A percentile compares a stretch with the other conserved stretches of the same genome.
Conservation (phyloP, 2,329 filamentous ascomycete genomes). For the Neurospora sp. region DNA sequence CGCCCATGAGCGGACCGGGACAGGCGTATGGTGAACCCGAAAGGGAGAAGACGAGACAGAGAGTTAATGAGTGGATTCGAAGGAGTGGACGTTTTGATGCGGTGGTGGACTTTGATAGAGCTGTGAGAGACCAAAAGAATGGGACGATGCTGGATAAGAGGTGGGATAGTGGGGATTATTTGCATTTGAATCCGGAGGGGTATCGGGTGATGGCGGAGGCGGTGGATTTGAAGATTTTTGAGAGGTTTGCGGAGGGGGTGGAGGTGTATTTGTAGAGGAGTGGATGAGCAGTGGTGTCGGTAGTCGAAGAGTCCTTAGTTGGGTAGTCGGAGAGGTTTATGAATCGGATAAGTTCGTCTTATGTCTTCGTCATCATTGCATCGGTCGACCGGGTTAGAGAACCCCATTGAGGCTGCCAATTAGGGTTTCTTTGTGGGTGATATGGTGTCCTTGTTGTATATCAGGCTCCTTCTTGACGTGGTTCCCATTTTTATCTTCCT, state of each 20-base stretch:
- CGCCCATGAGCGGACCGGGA: conserved; percentile 32
- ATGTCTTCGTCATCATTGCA: neutral
- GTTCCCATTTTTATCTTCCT: neutral
- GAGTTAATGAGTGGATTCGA: conserved; percentile 51
- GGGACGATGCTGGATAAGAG: conserved; percentile 31
- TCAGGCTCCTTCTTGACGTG: neutral
- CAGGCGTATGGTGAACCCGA: conserved; percentile 41
- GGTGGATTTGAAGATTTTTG: conserved; percentile 44
- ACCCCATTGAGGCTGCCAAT: neutral
- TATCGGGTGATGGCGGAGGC: conserved; percentile 45
- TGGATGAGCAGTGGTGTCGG: neutral
- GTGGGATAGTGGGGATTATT: conserved; percentile 49
- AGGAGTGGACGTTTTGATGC: conserved; percentile 45
- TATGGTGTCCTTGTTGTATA: neutral
- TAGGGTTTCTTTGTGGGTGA: neutral
- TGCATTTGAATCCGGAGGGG: conserved; percentile 47
- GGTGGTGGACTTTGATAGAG: conserved; percentile 51
- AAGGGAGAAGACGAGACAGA: conserved; percentile 43
- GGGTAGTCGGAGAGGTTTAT: neutral
- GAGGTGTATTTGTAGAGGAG: conserved; percentile 8
- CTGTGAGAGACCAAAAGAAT: conserved; percentile 39
- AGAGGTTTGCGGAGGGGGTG: conserved; percentile 22
- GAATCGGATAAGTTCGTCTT: neutral
- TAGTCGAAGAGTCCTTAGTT: neutral
- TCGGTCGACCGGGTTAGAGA: neutral